Percentiles rank a stretch among this genome's conserved stretches.
phyloP scores from a whole-genome alignment of 2,329 filamentous ascomycete genomes.

The Xylariaceae sp. region DNA sequence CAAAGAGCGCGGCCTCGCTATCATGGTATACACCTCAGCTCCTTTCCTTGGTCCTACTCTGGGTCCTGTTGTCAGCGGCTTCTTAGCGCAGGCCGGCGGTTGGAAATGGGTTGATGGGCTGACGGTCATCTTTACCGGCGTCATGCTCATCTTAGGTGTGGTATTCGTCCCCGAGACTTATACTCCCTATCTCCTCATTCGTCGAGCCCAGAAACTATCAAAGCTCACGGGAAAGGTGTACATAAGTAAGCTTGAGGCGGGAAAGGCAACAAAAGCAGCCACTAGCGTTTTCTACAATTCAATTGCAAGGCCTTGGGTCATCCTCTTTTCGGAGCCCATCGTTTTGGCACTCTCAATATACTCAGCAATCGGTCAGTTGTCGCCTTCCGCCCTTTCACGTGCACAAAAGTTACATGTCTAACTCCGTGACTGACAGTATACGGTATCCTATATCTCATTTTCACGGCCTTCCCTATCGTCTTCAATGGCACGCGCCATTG shows the following conservation, averaged over 20 bases:
- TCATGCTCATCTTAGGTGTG: conserved; percentile 58
- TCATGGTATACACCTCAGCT: conserved; percentile 45
- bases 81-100: conserved; percentile 64
- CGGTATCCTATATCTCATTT: conserved; percentile 62
- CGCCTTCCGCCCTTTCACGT: too few relatives aligned
- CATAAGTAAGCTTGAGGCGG: conserved; percentile 32
- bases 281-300: conserved; percentile 47
- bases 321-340: conserved; percentile 73
- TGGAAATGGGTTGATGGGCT: conserved; percentile 74
- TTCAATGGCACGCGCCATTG: conserved; percentile 65
- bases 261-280: neutral
- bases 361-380: conserved; percentile 67
- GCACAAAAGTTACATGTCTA: too few relatives aligned
- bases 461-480: conserved; percentile 67
- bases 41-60: neutral
- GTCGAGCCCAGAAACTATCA: conserved; percentile 56
- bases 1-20: conserved; percentile 56
- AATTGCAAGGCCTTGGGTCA: conserved; percentile 67
- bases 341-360: conserved; percentile 69
- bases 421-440: too few relatives aligned
- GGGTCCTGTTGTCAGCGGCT: conserved; percentile 67
- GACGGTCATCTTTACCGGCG: conserved; percentile 65
- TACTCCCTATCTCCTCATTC: conserved; percentile 59
- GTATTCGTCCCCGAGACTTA: conserved; percentile 64
- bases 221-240: conserved; percentile 60